Base-by-base conservation (phyloP, 345 rosid genomes). In the Euclidium syriacum region DNA sequence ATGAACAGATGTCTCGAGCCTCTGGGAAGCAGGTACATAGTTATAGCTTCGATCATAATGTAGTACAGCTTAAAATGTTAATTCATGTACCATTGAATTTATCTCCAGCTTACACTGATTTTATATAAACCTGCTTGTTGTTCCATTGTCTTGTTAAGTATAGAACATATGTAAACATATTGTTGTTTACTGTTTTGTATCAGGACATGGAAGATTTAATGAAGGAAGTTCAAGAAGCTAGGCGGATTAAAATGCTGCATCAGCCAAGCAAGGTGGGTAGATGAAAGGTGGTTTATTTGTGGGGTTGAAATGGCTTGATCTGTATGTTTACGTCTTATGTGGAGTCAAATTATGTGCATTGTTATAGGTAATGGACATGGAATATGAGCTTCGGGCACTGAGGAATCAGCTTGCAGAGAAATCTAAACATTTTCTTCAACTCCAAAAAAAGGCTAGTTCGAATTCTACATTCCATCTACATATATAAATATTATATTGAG, bases 161-260 rank as follows among this genome's bases (percentile, higher is more conserved):
- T 42, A 19, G 32, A 16, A 24, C 11, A 5, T 36, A 14, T 35
- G 9, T 38, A 33, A 41, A 25, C 10, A 30, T 39, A 52, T 14
- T 50, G 22, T 32, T 59, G 22, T 29, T 50, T 43, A n/a, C 9
- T 4, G 33, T 65, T 41, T 69, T 27, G 34, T 83, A 30, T 74
- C 71, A 95, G 99, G 99, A 95, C 75, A 29, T 85, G 67, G 94
- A 88, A 57, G 91, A 86, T 67, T 72, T 95, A 72, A 81, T 90
- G 98, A 85, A 86, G 77, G 98, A 90, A 77, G 99, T 95, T 81
- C 99, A 95, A 80, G 94, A 88, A 74, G 98, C 99, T 69, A 85
- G 99, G 76, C 81, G 98, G 67, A 95, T 95, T 79, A 88, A 86
- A 79, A 88, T 95, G 98, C 78, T 95, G 78, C 99, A 95, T 79